Conservation (phyloP, 163 green algal genomes). For the Chlamydomonas reinhardtii region DNA sequence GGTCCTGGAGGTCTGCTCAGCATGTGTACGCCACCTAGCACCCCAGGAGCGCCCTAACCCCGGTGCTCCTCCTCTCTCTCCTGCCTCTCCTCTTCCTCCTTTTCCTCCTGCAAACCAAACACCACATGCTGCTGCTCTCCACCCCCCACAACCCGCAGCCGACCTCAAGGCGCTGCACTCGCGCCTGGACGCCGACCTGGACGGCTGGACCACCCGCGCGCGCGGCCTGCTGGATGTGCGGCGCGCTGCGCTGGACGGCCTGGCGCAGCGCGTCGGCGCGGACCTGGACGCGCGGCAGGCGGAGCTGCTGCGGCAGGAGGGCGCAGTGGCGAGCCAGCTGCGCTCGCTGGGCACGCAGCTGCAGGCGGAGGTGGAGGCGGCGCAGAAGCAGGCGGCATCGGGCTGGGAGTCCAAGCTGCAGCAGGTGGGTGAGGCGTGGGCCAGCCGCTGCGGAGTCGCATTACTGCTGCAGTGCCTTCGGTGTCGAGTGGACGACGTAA, state of each 20-base stretch:
- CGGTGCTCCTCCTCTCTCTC: no score
- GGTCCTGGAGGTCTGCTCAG: no score
- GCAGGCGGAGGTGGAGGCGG: constrained; percentile 22
- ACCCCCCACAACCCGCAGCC: neutral
- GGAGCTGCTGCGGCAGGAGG: constrained; percentile 11
- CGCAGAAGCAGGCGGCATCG: neutral
- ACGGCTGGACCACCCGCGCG: constrained; percentile 20
- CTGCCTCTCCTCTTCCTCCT: no score
- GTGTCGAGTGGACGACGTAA: no score
- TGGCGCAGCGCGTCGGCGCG: neutral
- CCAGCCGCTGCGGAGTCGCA: neutral
- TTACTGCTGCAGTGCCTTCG: neutral
- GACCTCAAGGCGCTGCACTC: neutral
- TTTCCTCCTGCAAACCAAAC: no score
- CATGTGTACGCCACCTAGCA: no score
- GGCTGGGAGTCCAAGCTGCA: neutral
- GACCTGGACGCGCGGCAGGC: constrained; percentile 34
- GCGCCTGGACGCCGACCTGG: constrained; percentile 25
- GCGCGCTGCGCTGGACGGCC: constrained; percentile 13
- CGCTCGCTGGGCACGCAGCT: neutral
- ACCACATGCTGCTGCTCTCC: no score
- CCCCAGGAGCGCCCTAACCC: no score
- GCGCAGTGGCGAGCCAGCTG: neutral
- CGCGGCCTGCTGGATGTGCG: constrained; percentile 34
- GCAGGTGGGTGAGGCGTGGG: no score